phyloP scores from a whole-genome alignment of 768 basidiomycete genomes.

The Amanita polypyramis region DNA sequence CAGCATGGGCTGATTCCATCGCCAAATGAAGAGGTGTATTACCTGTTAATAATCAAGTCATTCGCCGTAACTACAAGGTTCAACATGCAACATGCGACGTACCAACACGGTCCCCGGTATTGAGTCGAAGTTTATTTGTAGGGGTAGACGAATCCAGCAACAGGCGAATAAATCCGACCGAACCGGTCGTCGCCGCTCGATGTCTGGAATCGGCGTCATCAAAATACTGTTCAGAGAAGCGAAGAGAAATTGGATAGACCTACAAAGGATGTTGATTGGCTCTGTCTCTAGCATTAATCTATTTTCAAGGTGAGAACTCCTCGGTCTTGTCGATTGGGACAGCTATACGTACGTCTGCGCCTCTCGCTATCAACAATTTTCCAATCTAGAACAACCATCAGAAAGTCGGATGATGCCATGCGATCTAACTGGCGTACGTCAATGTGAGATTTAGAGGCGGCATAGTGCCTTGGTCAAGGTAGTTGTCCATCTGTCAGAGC shows the following conservation, averaged over 20 bases:
- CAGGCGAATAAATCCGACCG: slow-evolving; percentile 77
- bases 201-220: slow-evolving; percentile 42
- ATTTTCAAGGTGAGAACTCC: slow-evolving; percentile 22
- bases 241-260: slow-evolving; percentile 20
- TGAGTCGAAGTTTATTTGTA: slow-evolving; percentile 69
- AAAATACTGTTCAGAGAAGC: slow-evolving; percentile 11
- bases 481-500: slow-evolving; percentile 12
- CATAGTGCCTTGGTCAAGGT: slow-evolving; percentile 61
- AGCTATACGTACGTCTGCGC: slow-evolving; percentile 73
- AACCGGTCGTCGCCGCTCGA: slow-evolving; percentile 93
- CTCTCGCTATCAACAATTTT: slow-evolving; percentile 71
- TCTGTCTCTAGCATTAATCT: slow-evolving; percentile 93
- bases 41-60: slow-evolving; percentile 33
- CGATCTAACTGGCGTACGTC: slow-evolving; percentile 41
- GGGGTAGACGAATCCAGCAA: slow-evolving; percentile 79
- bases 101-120: slow-evolving; percentile 78
- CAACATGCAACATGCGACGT: slow-evolving; percentile 14
- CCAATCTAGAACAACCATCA: slow-evolving; percentile 59
- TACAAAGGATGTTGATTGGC: slow-evolving; percentile 89
- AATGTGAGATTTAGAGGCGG: slow-evolving; percentile 83
- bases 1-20: slow-evolving; percentile 92
- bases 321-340: slow-evolving; percentile 20
- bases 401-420: slow-evolving; percentile 14
- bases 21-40: slow-evolving; percentile 96
- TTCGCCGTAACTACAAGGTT: slow-evolving; percentile 7